These are phyloP conservation scores for Thielaviopsis euricoi DNA, from an alignment of 2,329 filamentous ascomycete genomes.

Conservation along the genomic window DNA sequence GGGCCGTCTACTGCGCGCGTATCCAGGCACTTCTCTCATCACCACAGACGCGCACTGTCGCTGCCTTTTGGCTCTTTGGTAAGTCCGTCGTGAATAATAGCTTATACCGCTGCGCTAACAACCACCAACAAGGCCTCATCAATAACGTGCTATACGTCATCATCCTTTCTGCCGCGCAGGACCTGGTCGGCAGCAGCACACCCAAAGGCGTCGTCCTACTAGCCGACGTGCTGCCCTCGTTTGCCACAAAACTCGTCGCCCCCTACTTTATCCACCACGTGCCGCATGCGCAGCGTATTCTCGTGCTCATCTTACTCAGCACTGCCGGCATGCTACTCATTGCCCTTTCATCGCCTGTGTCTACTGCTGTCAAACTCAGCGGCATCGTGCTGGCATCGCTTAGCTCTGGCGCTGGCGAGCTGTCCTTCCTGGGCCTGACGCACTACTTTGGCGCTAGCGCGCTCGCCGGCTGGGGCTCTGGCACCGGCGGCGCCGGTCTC, in stretches of 20 bases:
- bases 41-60: slow-evolving; percentile 52
- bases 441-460: slow-evolving; percentile 85
- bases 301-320: slow-evolving; percentile 59
- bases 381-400: slow-evolving; percentile 77
- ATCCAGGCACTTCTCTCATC: slow-evolving; percentile 46
- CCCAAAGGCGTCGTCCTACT: slow-evolving; percentile 89
- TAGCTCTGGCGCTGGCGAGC: slow-evolving; percentile 71
- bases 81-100: slow-evolving; percentile 12
- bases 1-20: slow-evolving; percentile 55
- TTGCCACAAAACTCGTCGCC: slow-evolving; percentile 71
- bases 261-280: slow-evolving; percentile 89
- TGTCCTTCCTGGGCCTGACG: slow-evolving; percentile 79
- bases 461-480: slow-evolving; percentile 80
- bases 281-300: slow-evolving; percentile 60
- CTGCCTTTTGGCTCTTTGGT: slow-evolving; percentile 94
- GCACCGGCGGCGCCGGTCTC: slow-evolving; percentile 77
- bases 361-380: slow-evolving; percentile 53
- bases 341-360: slow-evolving; percentile 51
- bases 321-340: slow-evolving; percentile 79
- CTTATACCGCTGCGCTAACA: slow-evolving; percentile 4
- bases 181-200: slow-evolving; percentile 69
- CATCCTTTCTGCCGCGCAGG: slow-evolving; percentile 85
- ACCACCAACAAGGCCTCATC: slow-evolving; percentile 33
- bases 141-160: slow-evolving; percentile 98
- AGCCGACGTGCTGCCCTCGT: slow-evolving; percentile 80